A percentile compares a stretch with the other conserved stretches of the same genome.
Conservation (phyloP, 108 stramenopile species). For the Cyclotella atomus region DNA sequence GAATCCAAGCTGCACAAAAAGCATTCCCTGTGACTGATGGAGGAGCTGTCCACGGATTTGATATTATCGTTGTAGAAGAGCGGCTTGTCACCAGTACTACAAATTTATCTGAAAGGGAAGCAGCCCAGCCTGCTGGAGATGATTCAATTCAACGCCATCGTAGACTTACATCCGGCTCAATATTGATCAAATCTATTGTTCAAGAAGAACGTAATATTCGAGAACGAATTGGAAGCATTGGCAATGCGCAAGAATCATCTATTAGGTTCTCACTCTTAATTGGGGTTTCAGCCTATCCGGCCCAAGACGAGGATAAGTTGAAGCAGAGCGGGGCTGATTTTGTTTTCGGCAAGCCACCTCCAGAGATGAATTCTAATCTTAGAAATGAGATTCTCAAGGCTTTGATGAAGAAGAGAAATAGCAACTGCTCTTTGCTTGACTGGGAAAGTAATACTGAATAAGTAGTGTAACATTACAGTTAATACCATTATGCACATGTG, state of each 20-base stretch:
- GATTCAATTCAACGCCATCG: slow-evolving; percentile 43
- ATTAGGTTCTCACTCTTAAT: slow-evolving; percentile 56
- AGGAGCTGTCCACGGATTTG: slow-evolving; percentile 54
- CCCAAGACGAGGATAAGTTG: slow-evolving; percentile 42
- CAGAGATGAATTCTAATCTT: slow-evolving; percentile 51
- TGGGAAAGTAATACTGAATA: too few relatives aligned
- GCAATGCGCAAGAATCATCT: neutral
- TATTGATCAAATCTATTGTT: slow-evolving; percentile 30
- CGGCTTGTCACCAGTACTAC: slow-evolving; percentile 24
- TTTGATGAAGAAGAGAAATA: slow-evolving; percentile 56
- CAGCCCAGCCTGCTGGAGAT: slow-evolving; percentile 33
- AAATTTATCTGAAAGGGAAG: neutral
- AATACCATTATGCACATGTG: too few relatives aligned
- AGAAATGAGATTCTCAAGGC: slow-evolving; percentile 51
- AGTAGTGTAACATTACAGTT: too few relatives aligned
- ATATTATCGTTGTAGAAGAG: slow-evolving; percentile 70
- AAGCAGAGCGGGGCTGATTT: slow-evolving; percentile 60
- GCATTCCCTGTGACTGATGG: slow-evolving; percentile 44
- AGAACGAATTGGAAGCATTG: neutral
- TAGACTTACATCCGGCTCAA: slow-evolving; percentile 26
- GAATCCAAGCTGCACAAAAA: slow-evolving; percentile 36
- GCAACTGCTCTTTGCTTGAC: slow-evolving; percentile 3
- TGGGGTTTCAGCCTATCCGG: slow-evolving; percentile 60
- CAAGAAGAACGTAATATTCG: slow-evolving; percentile 17
- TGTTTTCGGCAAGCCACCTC: slow-evolving; percentile 74